These are phyloP conservation scores for Schoenoplectus tabernaemontani DNA, from an alignment of 202 grass and related monocot genomes.

Conservation along the genomic window DNA sequence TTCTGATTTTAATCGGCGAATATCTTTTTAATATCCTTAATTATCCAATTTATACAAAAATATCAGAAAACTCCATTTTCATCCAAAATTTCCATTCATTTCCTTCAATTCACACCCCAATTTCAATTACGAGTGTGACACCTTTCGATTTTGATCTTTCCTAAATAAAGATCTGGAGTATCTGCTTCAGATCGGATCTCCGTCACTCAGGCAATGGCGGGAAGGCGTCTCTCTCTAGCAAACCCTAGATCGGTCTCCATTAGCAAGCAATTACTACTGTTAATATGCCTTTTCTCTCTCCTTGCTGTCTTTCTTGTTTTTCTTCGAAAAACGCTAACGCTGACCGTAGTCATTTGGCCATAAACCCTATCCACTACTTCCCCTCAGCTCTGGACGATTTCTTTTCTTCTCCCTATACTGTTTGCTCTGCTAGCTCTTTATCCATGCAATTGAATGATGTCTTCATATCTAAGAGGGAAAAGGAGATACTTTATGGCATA, in stretches of 20 bases:
- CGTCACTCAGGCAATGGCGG: slow-evolving; percentile 50
- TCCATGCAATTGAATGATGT: slow-evolving; percentile 14
- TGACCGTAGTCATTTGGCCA: slow-evolving; percentile 10
- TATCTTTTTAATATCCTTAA: no score
- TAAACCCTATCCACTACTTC: slow-evolving; percentile 39
- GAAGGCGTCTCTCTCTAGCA: slow-evolving; percentile 55
- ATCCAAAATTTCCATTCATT: no score
- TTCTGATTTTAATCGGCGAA: no score
- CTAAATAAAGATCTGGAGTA: not conserved
- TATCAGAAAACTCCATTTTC: no score
- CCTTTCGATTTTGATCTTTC: not conserved
- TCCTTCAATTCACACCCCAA: no score
- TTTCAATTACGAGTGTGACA: no score
- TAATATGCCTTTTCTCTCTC: slow-evolving; percentile 24
- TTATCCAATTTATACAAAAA: no score
- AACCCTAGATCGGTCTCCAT: slow-evolving; percentile 31
- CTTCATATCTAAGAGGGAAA: slow-evolving; percentile 39
- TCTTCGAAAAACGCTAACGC: slow-evolving; percentile 24
- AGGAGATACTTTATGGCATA: slow-evolving; percentile 37
- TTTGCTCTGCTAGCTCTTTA: not conserved
- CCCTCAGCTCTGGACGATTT: slow-evolving; percentile 66
- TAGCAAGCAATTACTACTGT: slow-evolving; percentile 27
- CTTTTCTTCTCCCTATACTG: slow-evolving; percentile 26
- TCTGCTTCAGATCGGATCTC: slow-evolving; percentile 11
- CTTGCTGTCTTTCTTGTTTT: slow-evolving; percentile 27